Evolutionary conservation across 208 protist species (phyloP), one percentile per base, ranked within the genome.

Genomic region (Kentomonas sorsogonicus): DNA sequence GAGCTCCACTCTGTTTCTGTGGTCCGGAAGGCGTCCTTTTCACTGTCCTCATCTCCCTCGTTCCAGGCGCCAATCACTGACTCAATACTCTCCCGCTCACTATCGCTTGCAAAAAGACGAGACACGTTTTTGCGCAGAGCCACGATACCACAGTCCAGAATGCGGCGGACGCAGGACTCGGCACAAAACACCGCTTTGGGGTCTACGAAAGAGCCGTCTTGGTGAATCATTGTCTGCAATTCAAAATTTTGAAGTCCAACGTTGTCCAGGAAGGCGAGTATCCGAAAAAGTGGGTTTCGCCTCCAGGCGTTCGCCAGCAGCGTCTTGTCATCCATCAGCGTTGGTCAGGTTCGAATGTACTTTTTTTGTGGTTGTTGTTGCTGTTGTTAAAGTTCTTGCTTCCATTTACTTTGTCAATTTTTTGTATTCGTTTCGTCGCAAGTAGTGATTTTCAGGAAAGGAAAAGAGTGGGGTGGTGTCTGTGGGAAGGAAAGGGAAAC

Each of bases 251-350:
- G 87, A 5, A 75, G 43, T 16, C 79, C 82, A n/a, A 76, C 79
- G 66, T 77, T 81, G 67, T 94, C 87, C 4, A 94, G 70, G 41
- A 94, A 91, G 0, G 79, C 87, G 3, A 94, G 68, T 4, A 91
- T 40, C 18, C 87, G 83, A 65, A 91, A 91, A 1, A 94, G 60
- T 0, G 79, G 62, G 46, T 91, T 84, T 0, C 46, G 26, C n/a
- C 68, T 61, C 73, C 76, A 90, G 40, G 47, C n/a, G n/a, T n/a
- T n/a, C n/a, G n/a, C n/a, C n/a, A n/a, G n/a, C n/a, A n/a, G n/a
- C n/a, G n/a, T n/a, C n/a, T n/a, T n/a, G n/a, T n/a, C n/a, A n/a
- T n/a, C n/a, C n/a, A n/a, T n/a, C n/a, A n/a, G n/a, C n/a, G n/a
- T n/a, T n/a, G n/a, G n/a, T n/a, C n/a, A n/a, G n/a, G n/a, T n/a